A percentile compares a stretch with the other conserved stretches of the same genome.
Conservation (phyloP, 2,329 filamentous ascomycete genomes). For the Aspergillus amoenus region DNA sequence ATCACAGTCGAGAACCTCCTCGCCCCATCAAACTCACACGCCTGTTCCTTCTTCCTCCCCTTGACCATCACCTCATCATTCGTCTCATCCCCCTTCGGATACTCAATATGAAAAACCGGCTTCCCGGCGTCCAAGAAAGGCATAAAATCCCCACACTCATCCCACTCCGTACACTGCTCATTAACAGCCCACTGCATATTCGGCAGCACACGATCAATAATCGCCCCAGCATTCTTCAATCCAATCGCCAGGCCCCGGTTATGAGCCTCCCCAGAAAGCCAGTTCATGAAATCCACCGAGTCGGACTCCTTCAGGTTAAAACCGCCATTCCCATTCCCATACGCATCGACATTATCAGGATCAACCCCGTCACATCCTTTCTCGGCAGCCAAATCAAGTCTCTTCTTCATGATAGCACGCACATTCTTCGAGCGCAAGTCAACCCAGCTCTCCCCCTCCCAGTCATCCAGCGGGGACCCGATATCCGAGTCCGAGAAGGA, state of each 20-base stretch:
- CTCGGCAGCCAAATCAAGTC: conserved; percentile 59
- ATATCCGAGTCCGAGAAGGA: conserved; percentile 52
- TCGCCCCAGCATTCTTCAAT: conserved; percentile 66
- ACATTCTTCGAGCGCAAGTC: conserved; percentile 52
- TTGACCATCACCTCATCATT: conserved; percentile 37
- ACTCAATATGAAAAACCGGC: conserved; percentile 73
- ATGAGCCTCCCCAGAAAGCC: conserved; percentile 58
- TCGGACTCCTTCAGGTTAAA: conserved; percentile 53
- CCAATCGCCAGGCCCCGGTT: conserved; percentile 60
- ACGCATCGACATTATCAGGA: conserved; percentile 70
- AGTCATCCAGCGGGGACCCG: conserved; percentile 60
- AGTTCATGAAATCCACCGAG: conserved; percentile 60
- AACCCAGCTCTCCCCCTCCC: conserved; percentile 69
- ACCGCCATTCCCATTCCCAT: conserved; percentile 64
- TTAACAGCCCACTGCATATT: conserved; percentile 67
- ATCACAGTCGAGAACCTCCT: conserved; percentile 62
- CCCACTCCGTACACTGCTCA: conserved; percentile 65
- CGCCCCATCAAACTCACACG: conserved; percentile 51
- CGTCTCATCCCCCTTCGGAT: conserved; percentile 53
- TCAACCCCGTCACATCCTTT: conserved; percentile 70
- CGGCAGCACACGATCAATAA: conserved; percentile 53
- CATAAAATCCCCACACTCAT: conserved; percentile 59
- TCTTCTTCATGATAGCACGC: conserved; percentile 61
- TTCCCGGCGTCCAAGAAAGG: conserved; percentile 61
- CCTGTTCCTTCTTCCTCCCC: conserved; percentile 32